Base-by-base conservation (phyloP, 2,329 filamentous ascomycete genomes). In the Nemania sp. region DNA sequence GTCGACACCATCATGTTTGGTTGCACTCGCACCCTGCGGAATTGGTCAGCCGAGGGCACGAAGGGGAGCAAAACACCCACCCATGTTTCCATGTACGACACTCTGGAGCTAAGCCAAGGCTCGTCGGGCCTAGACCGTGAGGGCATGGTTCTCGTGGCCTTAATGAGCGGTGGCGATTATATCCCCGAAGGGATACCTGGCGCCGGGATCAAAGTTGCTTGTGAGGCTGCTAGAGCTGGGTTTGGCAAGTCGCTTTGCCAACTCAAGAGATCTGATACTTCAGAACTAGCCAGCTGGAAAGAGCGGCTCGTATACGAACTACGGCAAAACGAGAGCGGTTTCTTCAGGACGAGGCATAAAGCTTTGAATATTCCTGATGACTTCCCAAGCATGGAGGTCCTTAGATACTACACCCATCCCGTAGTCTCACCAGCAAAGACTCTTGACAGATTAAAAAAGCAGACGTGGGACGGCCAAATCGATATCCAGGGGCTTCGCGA, bases 1-100 rank as follows among this genome's bases (percentile, higher is more conserved):
- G 94, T 98, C 51, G 96, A 99, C 78, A 96, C 95, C 1, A 88
- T 98, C 75, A 98, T 98, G 95, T 98, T 98, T 81, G 96, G 96
- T 1, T 96, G 93, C 70, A 90, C 88, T 0, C 81, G 89, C 43
- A 95, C 92, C 0, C 81, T 98, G 49, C 87, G 93, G 58, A 95
- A 93, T 74, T 98, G 93, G 90, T 92, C 92, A 0, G 87, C 92
- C 2, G 93, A 97, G 76, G 86, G 85, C 13, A 86, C 83, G 52
- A 86, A 83, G n/a, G 82, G 85, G 0, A 87, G 85, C 73, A 92
- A 91, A 69, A 83, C 85, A 0, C 93, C 94, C 0, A 98, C 95
- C 0, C 96, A 98, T 76, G 91, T 98, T 61, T 93, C 91, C 51
- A 82, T 97, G 55, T 97, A 97, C 77, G 88, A 93, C 64, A 87